Evolutionary conservation across 768 basidiomycete species (phyloP), one percentile per base, ranked within the genome.

Genomic region (Dacryopinax spathularia): DNA sequence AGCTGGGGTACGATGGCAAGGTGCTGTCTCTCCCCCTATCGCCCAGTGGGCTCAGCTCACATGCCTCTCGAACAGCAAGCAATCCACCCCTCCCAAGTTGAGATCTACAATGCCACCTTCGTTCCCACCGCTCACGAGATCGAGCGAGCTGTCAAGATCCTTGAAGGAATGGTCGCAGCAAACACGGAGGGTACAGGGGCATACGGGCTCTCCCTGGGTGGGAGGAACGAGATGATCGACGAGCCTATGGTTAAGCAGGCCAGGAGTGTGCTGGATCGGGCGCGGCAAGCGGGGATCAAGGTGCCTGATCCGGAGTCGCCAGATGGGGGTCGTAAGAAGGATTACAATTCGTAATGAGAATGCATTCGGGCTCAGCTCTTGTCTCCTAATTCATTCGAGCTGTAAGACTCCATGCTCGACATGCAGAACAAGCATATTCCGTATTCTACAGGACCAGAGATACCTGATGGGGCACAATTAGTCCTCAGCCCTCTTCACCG

Each of bases 1-100:
- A 84, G 63, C 75, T 96, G 15, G 94, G 94, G 0, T 97, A 92
- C 70, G 87, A 85, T n/a, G 94, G 92, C 44, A 96, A 96, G 81
- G 91, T 84, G 59, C 20, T 66, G 29, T 34, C 31, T n/a, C 44
- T 35, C 62, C 41, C 34, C 41, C 33, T 64, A 16, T 34, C n/a
- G 29, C 22, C 56, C 12, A 18, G 22, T 3, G 25, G 29, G 22
- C 29, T 34, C 60, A 7, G 2, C 33, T 33, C 9, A n/a, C 18
- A 22, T 39, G 10, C 18, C 4, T 15, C 22, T 2, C 1, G 12
- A 12, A 20, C 72, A 92, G 90, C 94, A 97, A 92, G 91, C 88
- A 1, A 94, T 97, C 37, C 94, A 97, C 72, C 94, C 94, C 0
- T 76, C 77, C 27, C 94, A 97, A 73, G 82, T 95, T 2, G 80